phyloP scores from a whole-genome alignment of 73 alveolate species.

The Symbiodinium pilosum region DNA sequence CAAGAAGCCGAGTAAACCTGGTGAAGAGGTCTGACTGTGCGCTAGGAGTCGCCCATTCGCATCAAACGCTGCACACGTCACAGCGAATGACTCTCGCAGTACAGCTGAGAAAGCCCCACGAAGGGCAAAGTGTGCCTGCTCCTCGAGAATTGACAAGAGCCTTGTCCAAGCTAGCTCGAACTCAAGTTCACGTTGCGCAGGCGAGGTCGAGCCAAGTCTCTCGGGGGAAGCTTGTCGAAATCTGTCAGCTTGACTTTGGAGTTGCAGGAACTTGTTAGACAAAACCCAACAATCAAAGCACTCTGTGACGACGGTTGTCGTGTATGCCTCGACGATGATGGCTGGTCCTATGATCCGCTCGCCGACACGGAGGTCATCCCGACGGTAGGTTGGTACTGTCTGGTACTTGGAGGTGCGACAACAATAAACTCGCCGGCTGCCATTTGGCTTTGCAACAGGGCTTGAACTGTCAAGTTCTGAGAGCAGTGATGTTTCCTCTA shows the following conservation, averaged over 20 bases:
- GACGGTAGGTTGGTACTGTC: neutral
- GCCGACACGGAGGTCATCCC: constrained; percentile 23
- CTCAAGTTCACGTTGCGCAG: neutral
- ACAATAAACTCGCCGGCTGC: neutral
- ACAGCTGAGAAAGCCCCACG: constrained; percentile 14
- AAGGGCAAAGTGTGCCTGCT: constrained; percentile 26
- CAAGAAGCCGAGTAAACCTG: constrained; percentile 17
- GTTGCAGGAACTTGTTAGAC: constrained; percentile 48
- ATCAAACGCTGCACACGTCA: constrained; percentile 30
- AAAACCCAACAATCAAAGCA: constrained; percentile 50
- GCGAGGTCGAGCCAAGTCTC: too few relatives aligned
- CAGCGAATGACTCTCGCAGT: constrained; percentile 40
- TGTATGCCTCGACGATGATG: constrained; percentile 23
- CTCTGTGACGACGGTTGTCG: constrained; percentile 25
- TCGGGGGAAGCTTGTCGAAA: neutral
- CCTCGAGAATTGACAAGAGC: constrained; percentile 46
- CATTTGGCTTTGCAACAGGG: neutral
- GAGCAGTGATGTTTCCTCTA: neutral
- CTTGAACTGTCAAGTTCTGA: neutral
- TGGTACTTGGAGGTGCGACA: neutral
- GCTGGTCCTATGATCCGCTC: constrained; percentile 73
- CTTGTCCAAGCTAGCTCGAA: constrained; percentile 50
- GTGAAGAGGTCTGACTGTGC: constrained; percentile 63
- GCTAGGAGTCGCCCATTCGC: constrained; percentile 17
- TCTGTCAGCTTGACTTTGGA: constrained; percentile 7